These are phyloP conservation scores for Arthrobotrys pseudoclavata DNA, from an alignment of 2,329 filamentous ascomycete genomes.

Conservation along the genomic window DNA sequence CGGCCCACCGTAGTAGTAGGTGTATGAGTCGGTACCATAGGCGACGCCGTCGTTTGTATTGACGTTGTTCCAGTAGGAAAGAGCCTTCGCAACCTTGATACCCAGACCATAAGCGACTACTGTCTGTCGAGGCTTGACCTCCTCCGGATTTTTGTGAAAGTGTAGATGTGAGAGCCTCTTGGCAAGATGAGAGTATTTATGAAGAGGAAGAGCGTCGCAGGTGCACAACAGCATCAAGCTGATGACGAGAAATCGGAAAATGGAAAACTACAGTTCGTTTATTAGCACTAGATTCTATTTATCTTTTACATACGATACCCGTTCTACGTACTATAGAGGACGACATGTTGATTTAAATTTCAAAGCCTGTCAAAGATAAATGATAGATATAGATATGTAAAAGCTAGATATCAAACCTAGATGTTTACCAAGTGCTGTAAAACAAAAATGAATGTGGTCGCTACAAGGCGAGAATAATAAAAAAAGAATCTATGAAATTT, in stretches of 20 bases:
- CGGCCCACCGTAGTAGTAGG: constrained; percentile 42
- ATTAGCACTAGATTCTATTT: background rate
- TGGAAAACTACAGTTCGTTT: constrained; percentile 3
- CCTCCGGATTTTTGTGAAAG: constrained; percentile 19
- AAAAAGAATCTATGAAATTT: constrained; percentile 21
- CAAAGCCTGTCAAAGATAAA: background rate
- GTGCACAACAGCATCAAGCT: constrained; percentile 52
- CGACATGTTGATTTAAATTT: constrained; percentile 39
- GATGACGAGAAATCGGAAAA: constrained; percentile 34
- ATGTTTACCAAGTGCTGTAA: constrained; percentile 27
- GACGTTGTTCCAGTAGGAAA: constrained; percentile 34
- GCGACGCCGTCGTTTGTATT: constrained; percentile 36
- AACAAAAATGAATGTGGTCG: constrained; percentile 56
- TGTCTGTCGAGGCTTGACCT: constrained; percentile 14
- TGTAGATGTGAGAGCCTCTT: constrained; percentile 36
- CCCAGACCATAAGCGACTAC: constrained; percentile 32
- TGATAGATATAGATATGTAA: constrained; percentile 1
- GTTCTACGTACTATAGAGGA: constrained; percentile 42
- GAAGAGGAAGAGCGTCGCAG: constrained; percentile 49
- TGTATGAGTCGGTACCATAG: constrained; percentile 36
- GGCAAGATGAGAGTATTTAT: constrained; percentile 35
- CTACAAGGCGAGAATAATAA: constrained; percentile 45
- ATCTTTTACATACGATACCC: background rate
- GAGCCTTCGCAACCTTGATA: constrained; percentile 34
- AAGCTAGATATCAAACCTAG: constrained; percentile 33